These are phyloP conservation scores for Geoglossum cookeanum DNA, from an alignment of 2,329 filamentous ascomycete genomes.

Conservation along the genomic window DNA sequence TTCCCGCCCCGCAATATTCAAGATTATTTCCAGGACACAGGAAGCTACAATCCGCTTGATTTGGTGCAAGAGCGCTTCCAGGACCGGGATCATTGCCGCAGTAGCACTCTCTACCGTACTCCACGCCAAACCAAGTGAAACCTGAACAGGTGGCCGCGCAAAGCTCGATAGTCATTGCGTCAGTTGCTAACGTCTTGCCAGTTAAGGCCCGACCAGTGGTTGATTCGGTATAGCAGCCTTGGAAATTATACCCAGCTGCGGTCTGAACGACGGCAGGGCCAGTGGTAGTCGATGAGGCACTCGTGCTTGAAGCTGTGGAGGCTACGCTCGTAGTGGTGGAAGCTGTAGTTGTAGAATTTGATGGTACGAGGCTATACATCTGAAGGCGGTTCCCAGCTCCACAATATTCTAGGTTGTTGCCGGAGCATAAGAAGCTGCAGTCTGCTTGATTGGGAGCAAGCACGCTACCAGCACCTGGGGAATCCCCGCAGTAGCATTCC, in stretches of 20 bases:
- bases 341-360: not conserved
- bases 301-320: too few species aligned
- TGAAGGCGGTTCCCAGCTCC: conserved; percentile 6
- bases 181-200: not conserved
- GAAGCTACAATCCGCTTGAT: not conserved
- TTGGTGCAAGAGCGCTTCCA: conserved; percentile 3
- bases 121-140: not conserved
- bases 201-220: not conserved
- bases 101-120: conserved; percentile 5
- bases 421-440: conserved; percentile 4
- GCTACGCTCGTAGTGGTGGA: not conserved
- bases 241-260: not conserved
- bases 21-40: conserved; percentile 8
- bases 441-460: not conserved
- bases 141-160: not conserved
- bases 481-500: conserved; percentile 7
- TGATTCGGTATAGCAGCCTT: not conserved
- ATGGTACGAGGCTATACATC: conserved; percentile 8
- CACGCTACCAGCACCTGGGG: conserved; percentile 1
- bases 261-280: not conserved
- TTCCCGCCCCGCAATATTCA: conserved; percentile 6
- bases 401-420: conserved; percentile 8
- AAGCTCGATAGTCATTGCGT: conserved; percentile 1
- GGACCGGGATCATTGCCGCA: conserved; percentile 4
- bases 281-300: not conserved